A percentile compares a stretch with the other conserved stretches of the same genome.
Conservation (phyloP, 2,329 filamentous ascomycete genomes). For the Graphium sp. region DNA sequence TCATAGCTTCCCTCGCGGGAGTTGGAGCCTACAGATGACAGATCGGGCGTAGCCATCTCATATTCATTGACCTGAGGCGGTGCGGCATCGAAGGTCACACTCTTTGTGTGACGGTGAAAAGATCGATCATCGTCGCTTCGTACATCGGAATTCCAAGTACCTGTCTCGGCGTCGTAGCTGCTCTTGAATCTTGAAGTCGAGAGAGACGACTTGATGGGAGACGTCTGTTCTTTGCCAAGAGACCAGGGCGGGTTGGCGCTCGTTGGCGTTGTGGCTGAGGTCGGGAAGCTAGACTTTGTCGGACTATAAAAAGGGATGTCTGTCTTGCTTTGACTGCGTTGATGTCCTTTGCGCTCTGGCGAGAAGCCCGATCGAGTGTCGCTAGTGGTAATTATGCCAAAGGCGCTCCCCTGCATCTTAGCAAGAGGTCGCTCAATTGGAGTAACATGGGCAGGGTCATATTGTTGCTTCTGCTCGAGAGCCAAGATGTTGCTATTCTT, state of each 20-base stretch:
- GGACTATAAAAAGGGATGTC: constrained; percentile 41
- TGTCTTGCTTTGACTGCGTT: constrained; percentile 40
- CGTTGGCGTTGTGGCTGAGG: constrained; percentile 1
- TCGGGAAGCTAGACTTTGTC: constrained; percentile 9
- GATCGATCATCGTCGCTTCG: constrained; percentile 45
- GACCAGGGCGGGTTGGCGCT: constrained; percentile 18
- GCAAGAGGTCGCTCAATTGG: constrained; percentile 70
- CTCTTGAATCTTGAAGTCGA: constrained; percentile 50
- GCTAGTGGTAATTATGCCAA: constrained; percentile 37
- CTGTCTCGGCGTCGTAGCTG: constrained; percentile 51
- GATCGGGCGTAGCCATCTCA: constrained; percentile 90
- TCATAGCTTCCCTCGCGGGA: constrained; percentile 91
- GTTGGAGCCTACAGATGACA: constrained; percentile 79
- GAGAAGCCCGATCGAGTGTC: constrained; percentile 32
- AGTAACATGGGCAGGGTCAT: constrained; percentile 65
- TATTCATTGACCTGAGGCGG: constrained; percentile 95
- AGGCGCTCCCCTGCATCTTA: constrained; percentile 58
- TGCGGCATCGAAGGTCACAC: constrained; percentile 88
- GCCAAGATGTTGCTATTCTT: constrained; percentile 98
- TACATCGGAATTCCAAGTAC: constrained; percentile 51
- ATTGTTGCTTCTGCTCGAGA: constrained; percentile 80
- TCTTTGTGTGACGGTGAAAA: constrained; percentile 78
- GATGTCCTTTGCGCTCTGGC: constrained; percentile 21
- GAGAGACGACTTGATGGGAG: constrained; percentile 81
- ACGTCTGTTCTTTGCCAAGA: constrained; percentile 54